phyloP scores from a whole-genome alignment of 352 stramenopile genomes.

The Peronospora belbahrii region DNA sequence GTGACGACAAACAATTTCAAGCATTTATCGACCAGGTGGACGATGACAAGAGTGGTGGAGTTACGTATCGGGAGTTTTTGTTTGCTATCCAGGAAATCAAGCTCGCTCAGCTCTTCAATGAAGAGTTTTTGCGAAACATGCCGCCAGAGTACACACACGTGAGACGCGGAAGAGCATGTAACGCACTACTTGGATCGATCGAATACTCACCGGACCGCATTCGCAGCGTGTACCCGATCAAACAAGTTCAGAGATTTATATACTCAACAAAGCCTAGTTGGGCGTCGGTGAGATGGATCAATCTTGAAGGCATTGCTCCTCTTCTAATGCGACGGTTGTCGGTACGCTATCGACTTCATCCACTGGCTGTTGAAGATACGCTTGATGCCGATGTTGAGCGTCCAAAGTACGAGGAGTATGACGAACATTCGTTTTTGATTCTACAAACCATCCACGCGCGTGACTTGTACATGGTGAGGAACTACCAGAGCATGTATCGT shows the following conservation, averaged over 20 bases:
- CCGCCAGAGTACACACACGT: slow-evolving; percentile 22
- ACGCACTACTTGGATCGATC: slow-evolving; percentile 45
- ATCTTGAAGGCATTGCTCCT: slow-evolving; percentile 53
- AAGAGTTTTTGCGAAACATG: slow-evolving; percentile 45
- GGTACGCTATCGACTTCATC: slow-evolving; percentile 81
- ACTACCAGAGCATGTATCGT: slow-evolving; percentile 70
- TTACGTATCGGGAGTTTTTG: slow-evolving; percentile 82
- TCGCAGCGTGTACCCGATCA: slow-evolving; percentile 63
- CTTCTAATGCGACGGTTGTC: slow-evolving; percentile 65
- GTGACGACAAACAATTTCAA: slow-evolving; percentile 56
- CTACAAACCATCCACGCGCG: slow-evolving; percentile 53
- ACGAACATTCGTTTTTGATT: slow-evolving; percentile 75
- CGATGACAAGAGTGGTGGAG: slow-evolving; percentile 69
- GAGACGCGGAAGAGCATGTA: slow-evolving; percentile 4
- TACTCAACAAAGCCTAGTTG: slow-evolving; percentile 73
- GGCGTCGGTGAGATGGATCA: slow-evolving; percentile 78
- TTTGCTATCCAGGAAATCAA: slow-evolving; percentile 86
- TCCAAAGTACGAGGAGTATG: slow-evolving; percentile 82
- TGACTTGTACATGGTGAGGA: slow-evolving; percentile 45
- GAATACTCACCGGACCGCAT: slow-evolving; percentile 77
- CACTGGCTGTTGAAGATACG: slow-evolving; percentile 75
- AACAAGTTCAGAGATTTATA: slow-evolving; percentile 71
- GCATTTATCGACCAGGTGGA: slow-evolving; percentile 75
- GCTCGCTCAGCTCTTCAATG: slow-evolving; percentile 75
- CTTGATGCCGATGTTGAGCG: slow-evolving; percentile 70